Evolutionary conservation across 345 rosid genomes (phyloP), one percentile per base, ranked within the genome.

Genomic region (Gossypium bickii): DNA sequence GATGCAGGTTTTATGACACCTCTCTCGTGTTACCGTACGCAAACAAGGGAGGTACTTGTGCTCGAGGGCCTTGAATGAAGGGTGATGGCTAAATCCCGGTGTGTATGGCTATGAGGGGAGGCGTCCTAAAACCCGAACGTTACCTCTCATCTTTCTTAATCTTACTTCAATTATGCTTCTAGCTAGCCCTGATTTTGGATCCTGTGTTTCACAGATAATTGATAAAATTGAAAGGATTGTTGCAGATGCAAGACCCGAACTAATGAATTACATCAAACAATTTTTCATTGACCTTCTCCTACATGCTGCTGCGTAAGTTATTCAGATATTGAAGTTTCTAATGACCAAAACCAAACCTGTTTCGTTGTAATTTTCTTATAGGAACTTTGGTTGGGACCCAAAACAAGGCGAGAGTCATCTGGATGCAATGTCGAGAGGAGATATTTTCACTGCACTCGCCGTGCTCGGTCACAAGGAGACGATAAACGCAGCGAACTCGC

Each of bases 341-440:
- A 12, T 11, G 12, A 43, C 51, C 34, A 22, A 58, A 64, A 64
- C 47, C 0, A 11, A 38, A 34, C 67, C 67, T 17, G 67, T 38
- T 38, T 17, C 5, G 12, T 63, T 63, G 65, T 74, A 66, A 65
- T 45, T 66, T 74, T 68, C 63, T 71, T 75, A 25, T 78, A 93
- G 98, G 85, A 93, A 80, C 79, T 93, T 91, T 41, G 93, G 98
- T 65, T 95, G 98, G 98, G 99, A 91, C 18, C 83, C 94, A 72
- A 95, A 89, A 80, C 78, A 80, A 78, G 96, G 96, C 8, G 99
- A 95, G 85, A 87, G 92, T 72, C 99, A 93, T 84, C 88, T 91
- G 55, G 93, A 95, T 78, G 83, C 96, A 22, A 86, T 93, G 99
- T 83, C 88, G 82, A 91, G 99, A 83, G 99, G 96, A 76, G 94